These are phyloP conservation scores for Cryptococcus sp. DNA, from an alignment of 1,284 basidiomycete species.

Conservation along the genomic window DNA sequence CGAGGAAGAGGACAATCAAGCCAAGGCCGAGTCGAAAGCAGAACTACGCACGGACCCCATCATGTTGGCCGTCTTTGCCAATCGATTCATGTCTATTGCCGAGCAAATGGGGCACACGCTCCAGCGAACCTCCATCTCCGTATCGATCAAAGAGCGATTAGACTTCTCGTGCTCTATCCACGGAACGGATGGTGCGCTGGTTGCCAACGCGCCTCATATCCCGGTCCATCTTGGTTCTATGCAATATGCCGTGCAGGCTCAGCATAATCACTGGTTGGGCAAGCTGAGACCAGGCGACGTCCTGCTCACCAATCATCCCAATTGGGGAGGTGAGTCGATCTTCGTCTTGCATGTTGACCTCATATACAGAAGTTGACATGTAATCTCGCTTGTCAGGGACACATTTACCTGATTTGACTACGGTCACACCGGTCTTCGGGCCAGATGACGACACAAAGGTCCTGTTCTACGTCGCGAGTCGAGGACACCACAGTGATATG, in stretches of 20 bases:
- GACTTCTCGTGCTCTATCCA: constrained; percentile 58
- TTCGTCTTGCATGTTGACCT: background rate
- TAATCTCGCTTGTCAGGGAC: constrained; percentile 11
- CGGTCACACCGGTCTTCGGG: constrained; percentile 37
- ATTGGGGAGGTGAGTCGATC: constrained; percentile 17
- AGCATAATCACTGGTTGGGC: constrained; percentile 45
- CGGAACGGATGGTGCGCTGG: constrained; percentile 53
- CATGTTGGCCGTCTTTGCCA: constrained; percentile 56
- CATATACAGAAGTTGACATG: background rate
- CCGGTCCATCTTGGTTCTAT: constrained; percentile 57
- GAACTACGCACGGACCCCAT: constrained; percentile 49
- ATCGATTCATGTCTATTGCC: constrained; percentile 56
- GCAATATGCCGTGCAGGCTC: constrained; percentile 46
- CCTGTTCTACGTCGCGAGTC: constrained; percentile 37
- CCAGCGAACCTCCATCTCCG: constrained; percentile 55
- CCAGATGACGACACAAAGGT: constrained; percentile 27
- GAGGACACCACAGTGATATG: constrained; percentile 39
- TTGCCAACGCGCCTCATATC: constrained; percentile 59
- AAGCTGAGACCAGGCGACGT: constrained; percentile 53
- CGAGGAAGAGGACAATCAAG: constrained; percentile 45
- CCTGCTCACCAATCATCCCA: constrained; percentile 56
- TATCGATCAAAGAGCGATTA: constrained; percentile 45
- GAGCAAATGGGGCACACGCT: constrained; percentile 58
- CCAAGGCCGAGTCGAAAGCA: constrained; percentile 10
- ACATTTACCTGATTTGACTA: constrained; percentile 40